Base-by-base conservation (phyloP, 305 asterid genomes). In the Coffea humblotiana region DNA sequence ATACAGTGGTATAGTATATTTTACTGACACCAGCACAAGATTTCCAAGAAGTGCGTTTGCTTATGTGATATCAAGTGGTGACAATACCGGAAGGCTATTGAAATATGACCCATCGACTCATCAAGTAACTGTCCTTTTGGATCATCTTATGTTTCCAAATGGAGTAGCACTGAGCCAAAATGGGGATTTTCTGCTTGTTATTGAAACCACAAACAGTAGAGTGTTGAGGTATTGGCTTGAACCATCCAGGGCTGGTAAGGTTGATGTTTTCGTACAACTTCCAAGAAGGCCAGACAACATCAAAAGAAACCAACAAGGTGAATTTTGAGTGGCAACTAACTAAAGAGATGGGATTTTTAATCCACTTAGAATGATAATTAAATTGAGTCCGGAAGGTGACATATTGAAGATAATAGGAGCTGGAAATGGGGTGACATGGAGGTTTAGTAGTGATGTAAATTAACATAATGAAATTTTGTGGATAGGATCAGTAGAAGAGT, bases 211-310 rank as follows among this genome's bases (percentile, higher is more conserved):
- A 0, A 88, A 88, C 69, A 88, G 92, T 79, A 88, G 75, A 71
- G 27, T 93, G 2, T 77, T 81, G 40, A 92, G 87, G 23, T 75
- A 74, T 4, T 91, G 97, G 97, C 91, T 94, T 40, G 40, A 67
- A 1, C 66, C 66, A 16, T 21, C 66, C 1, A 43, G 8, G 43
- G 72, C 49, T 0, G 91, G 89, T 11, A 78, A 27, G 0, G 77
- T 88, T 0, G 91, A 91, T 60, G 72, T 87, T 5, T 21, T 91
- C 4, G 80, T 87, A 18, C 77, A 82, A 3, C 84, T 94, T n/a
- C 85, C 88, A 0, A 97, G 98, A 49, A 89, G 85, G 43, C 98
- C 97, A 1, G 97, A 94, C 82, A 94, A 92, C 80, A 84, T 94
- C 14, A 90, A 82, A 77, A 77, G 92, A 79, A 94, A 84, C 29